Evolutionary conservation across 2,329 filamentous ascomycete species (phyloP), one percentile per base, ranked within the genome.

Genomic region (Trichophyton equinum): DNA sequence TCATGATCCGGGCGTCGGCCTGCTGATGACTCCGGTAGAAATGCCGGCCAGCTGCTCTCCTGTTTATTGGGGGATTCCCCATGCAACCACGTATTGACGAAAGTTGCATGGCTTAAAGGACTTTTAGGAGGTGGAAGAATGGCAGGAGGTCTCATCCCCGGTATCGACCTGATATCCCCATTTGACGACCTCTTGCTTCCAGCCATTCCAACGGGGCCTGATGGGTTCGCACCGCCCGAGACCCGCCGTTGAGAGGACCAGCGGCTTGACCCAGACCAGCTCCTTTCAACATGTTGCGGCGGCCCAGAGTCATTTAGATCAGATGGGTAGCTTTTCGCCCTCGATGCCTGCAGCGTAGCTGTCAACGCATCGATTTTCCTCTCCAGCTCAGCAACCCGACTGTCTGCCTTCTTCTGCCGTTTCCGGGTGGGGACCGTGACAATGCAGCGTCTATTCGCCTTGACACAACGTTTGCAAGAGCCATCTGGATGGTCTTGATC

Each of bases 311-410:
- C 57, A 11, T 33, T 47, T 15, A 6, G 5, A 13, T 47, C 57
- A 4, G 33, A 18, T 2, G 38, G 18, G 4, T 47, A 36, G 9
- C 38, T 66, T 18, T 64, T 59, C 4, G 67, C 68, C 58, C 73
- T 71, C 8, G 73, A 71, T 1, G 87, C 84, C 53, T 89, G 85
- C 65, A 96, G 71, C 40, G 85, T 90, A 5, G 89, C 88, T 6
- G 89, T 95, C 70, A 96, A 72, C 7, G 87, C 88, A 76, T 96
- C 90, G 65, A 96, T 92, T 77, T 95, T 95, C 78, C 87, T 90
- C 78, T 96, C 91, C 58, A 96, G 79, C 77, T 96, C 91, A 7
- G 90, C 87, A 11, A 96, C 91, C 58, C 90, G 82, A 65, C 85
- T 92, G 71, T 95, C 91, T 60, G 89, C 91, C 79, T 95, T 95